Percentiles rank a stretch among this genome's conserved stretches.
phyloP scores from a whole-genome alignment of 352 stramenopile species.

The Globisporangium nodosum region DNA sequence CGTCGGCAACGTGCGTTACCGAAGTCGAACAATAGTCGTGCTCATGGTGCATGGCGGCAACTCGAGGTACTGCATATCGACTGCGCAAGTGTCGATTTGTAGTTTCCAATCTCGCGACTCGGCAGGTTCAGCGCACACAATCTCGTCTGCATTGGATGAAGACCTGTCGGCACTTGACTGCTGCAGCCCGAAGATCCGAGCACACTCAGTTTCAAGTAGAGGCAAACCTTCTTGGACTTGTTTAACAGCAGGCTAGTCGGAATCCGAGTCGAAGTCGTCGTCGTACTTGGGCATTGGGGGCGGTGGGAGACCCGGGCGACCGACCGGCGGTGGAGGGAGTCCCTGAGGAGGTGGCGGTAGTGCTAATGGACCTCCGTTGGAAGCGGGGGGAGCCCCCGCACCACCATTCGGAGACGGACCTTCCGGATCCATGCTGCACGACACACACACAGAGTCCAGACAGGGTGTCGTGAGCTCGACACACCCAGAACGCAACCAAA shows the following conservation, averaged over 20 bases:
- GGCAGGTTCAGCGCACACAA: no score
- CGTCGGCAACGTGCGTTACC: no score
- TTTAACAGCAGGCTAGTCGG: not conserved
- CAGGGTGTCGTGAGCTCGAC: not conserved
- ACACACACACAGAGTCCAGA: not conserved
- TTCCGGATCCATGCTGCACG: conserved; percentile 69
- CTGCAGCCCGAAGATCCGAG: no score
- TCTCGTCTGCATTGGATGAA: no score
- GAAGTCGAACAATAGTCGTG: no score
- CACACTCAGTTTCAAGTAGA: no score
- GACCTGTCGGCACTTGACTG: no score
- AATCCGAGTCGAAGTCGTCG: conserved; percentile 62
- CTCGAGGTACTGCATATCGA: no score
- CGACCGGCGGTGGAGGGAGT: conserved; percentile 21
- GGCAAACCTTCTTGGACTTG: not conserved
- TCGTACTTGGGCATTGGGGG: conserved; percentile 27
- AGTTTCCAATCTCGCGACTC: no score
- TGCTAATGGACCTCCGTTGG: not conserved
- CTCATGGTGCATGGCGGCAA: no score
- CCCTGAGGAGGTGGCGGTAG: conserved; percentile 29
- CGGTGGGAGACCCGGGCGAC: conserved; percentile 42
- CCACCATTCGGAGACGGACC: conserved; percentile 59
- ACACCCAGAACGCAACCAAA: no score
- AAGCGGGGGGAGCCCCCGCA: conserved; percentile 7
- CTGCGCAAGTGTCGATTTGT: no score